A percentile compares a stretch with the other conserved stretches of the same genome.
Evolutionary conservation across 352 stramenopile genomes (phyloP).

Genomic region (Phytophthora boehmeriae): DNA sequence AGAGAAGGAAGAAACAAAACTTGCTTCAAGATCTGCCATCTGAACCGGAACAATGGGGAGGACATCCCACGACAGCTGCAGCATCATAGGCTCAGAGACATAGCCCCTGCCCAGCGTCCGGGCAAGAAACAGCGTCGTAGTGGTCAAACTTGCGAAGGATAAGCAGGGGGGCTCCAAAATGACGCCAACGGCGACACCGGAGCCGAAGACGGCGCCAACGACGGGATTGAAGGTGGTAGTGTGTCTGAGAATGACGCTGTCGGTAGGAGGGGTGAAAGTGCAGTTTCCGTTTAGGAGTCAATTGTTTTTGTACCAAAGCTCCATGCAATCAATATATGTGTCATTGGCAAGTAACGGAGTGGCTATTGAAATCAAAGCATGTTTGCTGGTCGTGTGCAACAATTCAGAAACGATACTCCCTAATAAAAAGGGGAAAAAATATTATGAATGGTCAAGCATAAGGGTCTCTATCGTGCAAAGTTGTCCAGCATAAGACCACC

Average conservation of each 20-base stretch:
- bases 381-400: conserved; percentile 7
- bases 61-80: background rate
- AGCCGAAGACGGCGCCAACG: too few relatives aligned
- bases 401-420: conserved; percentile 1
- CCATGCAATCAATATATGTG: too few relatives aligned
- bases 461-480: background rate
- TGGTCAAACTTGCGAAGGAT: background rate
- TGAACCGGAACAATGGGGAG: conserved; percentile 7
- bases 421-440: conserved; percentile 2
- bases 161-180: too few relatives aligned
- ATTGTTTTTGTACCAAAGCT: too few relatives aligned
- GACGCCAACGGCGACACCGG: background rate
- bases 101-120: background rate
- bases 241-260: too few relatives aligned
- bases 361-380: background rate
- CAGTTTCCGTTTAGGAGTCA: too few relatives aligned
- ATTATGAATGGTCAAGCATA: conserved; percentile 10
- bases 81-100: conserved; percentile 6
- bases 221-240: too few relatives aligned
- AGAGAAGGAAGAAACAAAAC: background rate
- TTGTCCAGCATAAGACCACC: background rate
- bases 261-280: too few relatives aligned
- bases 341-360: too few relatives aligned
- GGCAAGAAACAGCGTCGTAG: conserved; percentile 8
- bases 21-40: conserved; percentile 6